Conservation (phyloP, 352 stramenopile genomes). For the Plasmopara viticola region DNA sequence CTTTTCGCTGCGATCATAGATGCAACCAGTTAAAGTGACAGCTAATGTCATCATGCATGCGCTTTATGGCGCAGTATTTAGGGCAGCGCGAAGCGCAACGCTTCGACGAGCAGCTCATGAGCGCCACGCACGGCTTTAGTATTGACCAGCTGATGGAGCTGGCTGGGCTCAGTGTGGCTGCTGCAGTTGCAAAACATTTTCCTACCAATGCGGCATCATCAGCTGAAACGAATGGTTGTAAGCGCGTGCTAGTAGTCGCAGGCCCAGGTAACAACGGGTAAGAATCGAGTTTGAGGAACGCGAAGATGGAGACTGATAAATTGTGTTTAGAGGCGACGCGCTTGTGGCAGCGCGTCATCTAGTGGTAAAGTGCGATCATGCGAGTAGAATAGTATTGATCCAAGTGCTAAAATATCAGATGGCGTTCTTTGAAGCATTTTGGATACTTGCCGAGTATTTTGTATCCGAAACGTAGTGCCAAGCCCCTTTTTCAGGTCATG, state of each 20-base stretch:
- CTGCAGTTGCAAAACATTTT: constrained; percentile 80
- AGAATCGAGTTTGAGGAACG: constrained; percentile 1
- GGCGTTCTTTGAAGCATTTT: constrained; percentile 81
- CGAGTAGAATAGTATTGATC: neutral
- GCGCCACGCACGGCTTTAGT: constrained; percentile 77
- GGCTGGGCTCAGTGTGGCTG: constrained; percentile 92
- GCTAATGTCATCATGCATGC: neutral
- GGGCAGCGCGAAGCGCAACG: constrained; percentile 63
- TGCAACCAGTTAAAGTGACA: neutral
- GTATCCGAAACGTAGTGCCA: constrained; percentile 90
- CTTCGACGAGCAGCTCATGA: constrained; percentile 91
- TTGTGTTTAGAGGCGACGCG: constrained; percentile 86
- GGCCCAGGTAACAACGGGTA: constrained; percentile 98
- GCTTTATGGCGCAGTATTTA: constrained; percentile 38
- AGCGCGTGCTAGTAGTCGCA: constrained; percentile 88
- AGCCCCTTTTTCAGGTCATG: constrained; percentile 62
- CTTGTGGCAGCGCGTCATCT: constrained; percentile 97
- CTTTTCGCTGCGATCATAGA: no score
- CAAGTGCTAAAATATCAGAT: neutral
- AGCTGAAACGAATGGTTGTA: constrained; percentile 6
- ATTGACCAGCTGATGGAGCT: constrained; percentile 99
- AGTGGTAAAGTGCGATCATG: constrained; percentile 32
- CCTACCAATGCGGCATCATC: constrained; percentile 5
- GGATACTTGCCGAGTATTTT: constrained; percentile 91
- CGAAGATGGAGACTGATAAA: neutral